Evolutionary conservation across 2,329 filamentous ascomycete genomes (phyloP).

Genomic region (Fusarium succisae): DNA sequence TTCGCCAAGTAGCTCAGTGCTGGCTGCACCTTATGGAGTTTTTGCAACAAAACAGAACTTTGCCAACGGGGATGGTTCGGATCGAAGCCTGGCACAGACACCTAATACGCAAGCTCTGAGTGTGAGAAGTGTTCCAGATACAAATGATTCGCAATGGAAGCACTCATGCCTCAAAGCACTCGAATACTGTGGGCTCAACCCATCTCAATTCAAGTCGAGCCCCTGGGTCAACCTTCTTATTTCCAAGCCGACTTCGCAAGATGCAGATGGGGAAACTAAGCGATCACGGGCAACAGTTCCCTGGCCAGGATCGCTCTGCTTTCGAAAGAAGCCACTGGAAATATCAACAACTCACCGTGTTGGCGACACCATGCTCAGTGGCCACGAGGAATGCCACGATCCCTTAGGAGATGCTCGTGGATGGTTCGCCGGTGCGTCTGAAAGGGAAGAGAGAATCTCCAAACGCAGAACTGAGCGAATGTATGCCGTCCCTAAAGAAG

Average conservation of each 20-base stretch:
- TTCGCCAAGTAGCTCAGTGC: conserved; percentile 55
- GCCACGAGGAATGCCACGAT: conserved; percentile 57
- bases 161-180: conserved; percentile 61
- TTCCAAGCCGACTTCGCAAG: conserved; percentile 55
- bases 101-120: conserved; percentile 62
- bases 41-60: conserved; percentile 43
- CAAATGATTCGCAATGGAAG: conserved; percentile 58
- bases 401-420: conserved; percentile 57
- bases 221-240: conserved; percentile 63
- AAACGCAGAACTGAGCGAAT: conserved; percentile 63
- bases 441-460: conserved; percentile 58
- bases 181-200: conserved; percentile 59
- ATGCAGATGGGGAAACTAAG: conserved; percentile 55
- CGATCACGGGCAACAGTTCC: conserved; percentile 56
- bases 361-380: conserved; percentile 51
- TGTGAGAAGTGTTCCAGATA: conserved; percentile 52
- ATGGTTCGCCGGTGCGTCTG: conserved; percentile 57
- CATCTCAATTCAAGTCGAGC: conserved; percentile 54
- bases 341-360: conserved; percentile 51
- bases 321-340: conserved; percentile 58
- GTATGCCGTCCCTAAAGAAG: conserved; percentile 52
- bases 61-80: conserved; percentile 42
- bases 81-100: conserved; percentile 54
- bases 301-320: conserved; percentile 65
- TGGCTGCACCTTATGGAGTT: conserved; percentile 65